Conservation (phyloP, 805 yeast species). For the Teunomyces aglyptinius region DNA sequence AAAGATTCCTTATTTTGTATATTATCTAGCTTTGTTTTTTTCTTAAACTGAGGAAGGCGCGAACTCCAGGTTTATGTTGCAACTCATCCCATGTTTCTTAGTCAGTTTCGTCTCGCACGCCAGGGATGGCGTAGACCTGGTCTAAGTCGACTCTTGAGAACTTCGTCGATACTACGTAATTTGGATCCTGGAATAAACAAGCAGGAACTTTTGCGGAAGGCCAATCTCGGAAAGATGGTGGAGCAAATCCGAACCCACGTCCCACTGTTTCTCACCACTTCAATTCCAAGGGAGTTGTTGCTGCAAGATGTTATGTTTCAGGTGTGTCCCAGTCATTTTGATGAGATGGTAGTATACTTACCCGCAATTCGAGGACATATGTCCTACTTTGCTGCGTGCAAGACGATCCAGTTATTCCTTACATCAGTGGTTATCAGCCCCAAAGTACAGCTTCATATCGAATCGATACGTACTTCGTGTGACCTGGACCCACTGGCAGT, state of each 20-base stretch:
- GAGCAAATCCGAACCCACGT: constrained; percentile 46
- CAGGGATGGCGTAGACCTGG: background rate
- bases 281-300: constrained; percentile 45
- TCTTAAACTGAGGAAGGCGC: background rate
- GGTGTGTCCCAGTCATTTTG: constrained; percentile 52
- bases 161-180: background rate
- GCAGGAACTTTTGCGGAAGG: constrained; percentile 30
- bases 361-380: constrained; percentile 57
- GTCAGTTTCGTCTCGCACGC: background rate
- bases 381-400: constrained; percentile 55
- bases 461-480: constrained; percentile 35
- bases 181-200: background rate
- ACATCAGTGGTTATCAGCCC: constrained; percentile 58
- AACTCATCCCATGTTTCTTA: constrained; percentile 1
- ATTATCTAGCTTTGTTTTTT: background rate
- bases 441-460: constrained; percentile 51
- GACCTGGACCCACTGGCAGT: constrained; percentile 27
- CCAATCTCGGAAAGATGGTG: constrained; percentile 56
- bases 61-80: constrained; percentile 3
- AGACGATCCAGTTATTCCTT: constrained; percentile 52
- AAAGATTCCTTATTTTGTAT: constrained; percentile 6
- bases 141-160: background rate
- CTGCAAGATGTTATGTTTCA: constrained; percentile 50
- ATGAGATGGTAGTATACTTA: constrained; percentile 43
- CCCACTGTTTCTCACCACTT: constrained; percentile 48